These are phyloP conservation scores for Eucalyptus sideroxylon DNA, from an alignment of 345 rosid genomes.

Conservation along the genomic window DNA sequence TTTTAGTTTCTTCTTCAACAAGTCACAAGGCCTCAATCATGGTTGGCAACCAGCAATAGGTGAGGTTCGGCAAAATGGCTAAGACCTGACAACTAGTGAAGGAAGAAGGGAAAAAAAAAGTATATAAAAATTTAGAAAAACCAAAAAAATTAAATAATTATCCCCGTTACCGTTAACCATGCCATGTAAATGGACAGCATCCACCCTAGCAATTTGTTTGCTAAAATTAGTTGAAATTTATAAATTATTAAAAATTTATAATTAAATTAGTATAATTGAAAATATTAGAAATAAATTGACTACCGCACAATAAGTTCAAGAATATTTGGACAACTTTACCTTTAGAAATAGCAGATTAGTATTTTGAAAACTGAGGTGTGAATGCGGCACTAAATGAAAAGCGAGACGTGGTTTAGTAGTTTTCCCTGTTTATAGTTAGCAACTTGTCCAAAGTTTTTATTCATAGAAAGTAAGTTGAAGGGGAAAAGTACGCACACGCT, in stretches of 20 bases:
- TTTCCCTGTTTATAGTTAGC: neutral
- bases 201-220: fast-evolving
- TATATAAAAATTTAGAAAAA: neutral
- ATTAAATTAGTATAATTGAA: neutral
- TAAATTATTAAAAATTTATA: fast-evolving
- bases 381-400: neutral
- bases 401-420: neutral
- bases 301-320: no score
- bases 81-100: neutral
- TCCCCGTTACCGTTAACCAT: fast-evolving
- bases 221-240: neutral
- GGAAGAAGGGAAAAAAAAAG: neutral
- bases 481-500: neutral
- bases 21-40: fast-evolving
- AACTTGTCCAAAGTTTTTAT: neutral
- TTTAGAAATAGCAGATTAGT: neutral
- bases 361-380: neutral
- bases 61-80: neutral
- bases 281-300: neutral
- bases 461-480: neutral
- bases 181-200: neutral
- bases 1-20: neutral
- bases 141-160: neutral
- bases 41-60: neutral
- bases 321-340: neutral